Percentiles rank a stretch among this genome's conserved stretches.
Evolutionary conservation across 2,329 filamentous ascomycete species (phyloP).

Genomic region (Chrysosporium keratinophilum): DNA sequence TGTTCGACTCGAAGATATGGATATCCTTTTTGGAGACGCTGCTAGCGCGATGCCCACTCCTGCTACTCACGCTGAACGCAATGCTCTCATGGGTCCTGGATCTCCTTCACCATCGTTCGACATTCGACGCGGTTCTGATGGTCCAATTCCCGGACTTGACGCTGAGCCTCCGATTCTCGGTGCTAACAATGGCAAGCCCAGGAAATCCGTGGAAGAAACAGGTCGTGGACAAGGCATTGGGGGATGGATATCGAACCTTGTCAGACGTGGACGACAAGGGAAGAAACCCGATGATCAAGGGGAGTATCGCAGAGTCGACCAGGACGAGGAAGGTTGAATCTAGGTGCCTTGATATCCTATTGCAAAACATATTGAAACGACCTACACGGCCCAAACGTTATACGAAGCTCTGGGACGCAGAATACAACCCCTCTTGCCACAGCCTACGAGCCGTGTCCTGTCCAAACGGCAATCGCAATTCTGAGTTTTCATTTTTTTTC

Average conservation of each 20-base stretch:
- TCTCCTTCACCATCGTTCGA: conserved; percentile 74
- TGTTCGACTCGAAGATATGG: conserved; percentile 93
- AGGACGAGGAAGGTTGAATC: conserved; percentile 33
- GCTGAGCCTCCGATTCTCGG: conserved; percentile 60
- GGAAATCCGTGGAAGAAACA: conserved; percentile 23
- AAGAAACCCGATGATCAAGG: conserved; percentile 30
- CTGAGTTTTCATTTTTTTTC: not conserved
- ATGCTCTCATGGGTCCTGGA: conserved; percentile 65
- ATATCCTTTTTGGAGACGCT: conserved; percentile 83
- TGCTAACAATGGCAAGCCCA: conserved; percentile 36
- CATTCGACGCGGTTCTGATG: conserved; percentile 42
- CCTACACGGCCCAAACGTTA: not conserved
- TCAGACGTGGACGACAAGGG: conserved; percentile 40
- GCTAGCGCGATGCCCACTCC: conserved; percentile 75
- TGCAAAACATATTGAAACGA: not conserved
- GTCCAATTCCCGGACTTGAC: conserved; percentile 64
- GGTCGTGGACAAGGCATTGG: conserved; percentile 48
- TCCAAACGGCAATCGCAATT: not conserved
- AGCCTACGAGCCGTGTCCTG: not conserved
- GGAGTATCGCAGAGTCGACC: conserved; percentile 38
- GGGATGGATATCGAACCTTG: conserved; percentile 60
- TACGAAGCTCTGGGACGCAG: not conserved
- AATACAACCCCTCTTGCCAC: not conserved
- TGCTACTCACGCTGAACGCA: conserved; percentile 63
- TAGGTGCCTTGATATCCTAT: not conserved